Base-by-base conservation (phyloP, 1,284 basidiomycete species). In the Apiotrichum brassicae region DNA sequence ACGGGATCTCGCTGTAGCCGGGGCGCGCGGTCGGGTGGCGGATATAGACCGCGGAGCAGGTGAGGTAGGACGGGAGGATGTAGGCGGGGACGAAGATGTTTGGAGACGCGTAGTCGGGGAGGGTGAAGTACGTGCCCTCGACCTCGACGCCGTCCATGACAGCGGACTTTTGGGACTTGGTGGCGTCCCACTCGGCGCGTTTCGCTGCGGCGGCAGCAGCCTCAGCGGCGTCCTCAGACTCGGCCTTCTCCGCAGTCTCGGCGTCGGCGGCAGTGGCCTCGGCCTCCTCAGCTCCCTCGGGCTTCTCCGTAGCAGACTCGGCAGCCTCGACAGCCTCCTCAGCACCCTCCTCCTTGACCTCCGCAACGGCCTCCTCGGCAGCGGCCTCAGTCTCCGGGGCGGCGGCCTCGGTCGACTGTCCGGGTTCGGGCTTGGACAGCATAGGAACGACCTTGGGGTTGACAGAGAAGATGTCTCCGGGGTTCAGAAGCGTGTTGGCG, bases 1-100 rank as follows among this genome's bases (percentile, higher is more conserved):
- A 88, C 11, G 92, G 88, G 42, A 97, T 86, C 73, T 97, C 92
- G 24, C 86, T 90, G 74, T 92, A 91, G 3, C 86, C 82, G 1
- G 90, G 87, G 23, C 90, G 83, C 0, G 94, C 91, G 0, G 92
- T 97, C 2, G 95, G 95, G 68, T 97, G 91, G 40, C 94, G 88
- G 28, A 97, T 81, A 70, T 97, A 97, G 51, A 98, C 79, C 18
- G 85, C 85, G 6, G 93, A 92, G 74, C 95, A 98, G 11, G 92
- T 92, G 43, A 81, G 72, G 78, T 88, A 98, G 46, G 84, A 89
- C 3, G 86, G 82, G 65, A 97, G 91, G 49, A 97, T 82, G 73
- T 97, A 97, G 0, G 93, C 86, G 0, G 95, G 95, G 58, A 98
- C 81, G 77, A 97, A 98, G 43, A 98, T 78, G 78, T 86, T 89